Conservation (phyloP, 768 basidiomycete species). For the Suillus clintonianus region DNA sequence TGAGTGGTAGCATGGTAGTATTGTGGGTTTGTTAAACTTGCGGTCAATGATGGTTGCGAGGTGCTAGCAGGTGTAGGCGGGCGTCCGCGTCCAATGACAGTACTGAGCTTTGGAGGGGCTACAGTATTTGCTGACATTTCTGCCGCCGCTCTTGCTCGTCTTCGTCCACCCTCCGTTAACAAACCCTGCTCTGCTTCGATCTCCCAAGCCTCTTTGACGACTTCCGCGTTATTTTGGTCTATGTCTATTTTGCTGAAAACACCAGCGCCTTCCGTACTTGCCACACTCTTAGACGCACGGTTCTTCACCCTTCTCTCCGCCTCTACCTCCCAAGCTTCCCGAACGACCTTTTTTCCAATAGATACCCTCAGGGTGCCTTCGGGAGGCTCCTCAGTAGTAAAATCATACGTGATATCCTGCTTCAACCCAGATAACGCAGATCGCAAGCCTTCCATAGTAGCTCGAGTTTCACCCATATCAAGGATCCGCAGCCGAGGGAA, state of each 20-base stretch:
- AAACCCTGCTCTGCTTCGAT: slow-evolving; percentile 76
- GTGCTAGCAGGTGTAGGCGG: slow-evolving; percentile 28
- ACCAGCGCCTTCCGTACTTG: slow-evolving; percentile 12
- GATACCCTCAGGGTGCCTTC: slow-evolving; percentile 55
- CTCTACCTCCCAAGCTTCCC: slow-evolving; percentile 82
- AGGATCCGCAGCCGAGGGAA: slow-evolving; percentile 60
- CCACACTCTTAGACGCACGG: slow-evolving; percentile 36
- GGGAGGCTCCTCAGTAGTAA: slow-evolving; percentile 53
- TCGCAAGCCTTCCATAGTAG: slow-evolving; percentile 47
- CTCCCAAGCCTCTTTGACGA: slow-evolving; percentile 76
- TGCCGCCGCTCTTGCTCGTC: slow-evolving; percentile 61
- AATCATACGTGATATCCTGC: slow-evolving; percentile 56
- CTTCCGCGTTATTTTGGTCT: slow-evolving; percentile 22
- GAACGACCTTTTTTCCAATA: slow-evolving; percentile 69
- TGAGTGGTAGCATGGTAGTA: slow-evolving; percentile 59
- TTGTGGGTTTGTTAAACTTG: slow-evolving; percentile 50
- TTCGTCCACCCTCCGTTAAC: slow-evolving; percentile 70
- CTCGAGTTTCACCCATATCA: slow-evolving; percentile 68
- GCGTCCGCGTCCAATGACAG: slow-evolving; percentile 21
- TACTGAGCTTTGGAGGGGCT: slow-evolving; percentile 15
- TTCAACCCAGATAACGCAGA: slow-evolving; percentile 47
- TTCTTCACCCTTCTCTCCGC: slow-evolving; percentile 54
- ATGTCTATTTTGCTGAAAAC: neutral
- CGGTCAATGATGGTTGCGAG: slow-evolving; percentile 21
- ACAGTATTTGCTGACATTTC: slow-evolving; percentile 27